These are phyloP conservation scores for Fusarium fracticaudum DNA, from an alignment of 2,329 filamentous ascomycete species.

Conservation along the genomic window DNA sequence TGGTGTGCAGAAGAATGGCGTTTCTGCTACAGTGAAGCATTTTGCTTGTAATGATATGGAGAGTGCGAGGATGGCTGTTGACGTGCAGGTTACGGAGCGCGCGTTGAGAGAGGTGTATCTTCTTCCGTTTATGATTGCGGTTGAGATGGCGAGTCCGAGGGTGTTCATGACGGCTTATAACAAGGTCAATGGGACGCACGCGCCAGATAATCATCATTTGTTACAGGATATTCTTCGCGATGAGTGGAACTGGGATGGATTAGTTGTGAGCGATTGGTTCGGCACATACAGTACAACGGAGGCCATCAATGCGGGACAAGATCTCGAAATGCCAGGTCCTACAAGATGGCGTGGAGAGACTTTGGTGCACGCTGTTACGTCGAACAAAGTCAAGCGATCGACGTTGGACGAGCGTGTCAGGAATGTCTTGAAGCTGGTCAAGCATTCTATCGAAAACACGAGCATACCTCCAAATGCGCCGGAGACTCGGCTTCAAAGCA, in stretches of 20 bases:
- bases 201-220: background rate
- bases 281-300: background rate
- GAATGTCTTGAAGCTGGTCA: background rate
- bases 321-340: background rate
- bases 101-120: background rate
- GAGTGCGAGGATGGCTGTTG: conserved; percentile 17
- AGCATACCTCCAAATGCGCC: background rate
- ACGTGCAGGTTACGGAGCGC: background rate
- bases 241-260: background rate
- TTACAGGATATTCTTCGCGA: background rate
- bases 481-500: background rate
- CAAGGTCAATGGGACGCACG: background rate
- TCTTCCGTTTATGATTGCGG: conserved; percentile 1
- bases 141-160: background rate
- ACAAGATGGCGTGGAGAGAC: background rate
- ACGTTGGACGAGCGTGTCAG: background rate
- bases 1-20: background rate
- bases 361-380: background rate
- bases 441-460: background rate
- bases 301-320: background rate
- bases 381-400: background rate
- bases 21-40: conserved; percentile 24
- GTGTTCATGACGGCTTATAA: background rate
- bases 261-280: background rate
- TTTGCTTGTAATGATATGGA: conserved; percentile 29